Evolutionary conservation across 345 rosid species (phyloP).

Genomic region (Aquilaria malaccensis): DNA sequence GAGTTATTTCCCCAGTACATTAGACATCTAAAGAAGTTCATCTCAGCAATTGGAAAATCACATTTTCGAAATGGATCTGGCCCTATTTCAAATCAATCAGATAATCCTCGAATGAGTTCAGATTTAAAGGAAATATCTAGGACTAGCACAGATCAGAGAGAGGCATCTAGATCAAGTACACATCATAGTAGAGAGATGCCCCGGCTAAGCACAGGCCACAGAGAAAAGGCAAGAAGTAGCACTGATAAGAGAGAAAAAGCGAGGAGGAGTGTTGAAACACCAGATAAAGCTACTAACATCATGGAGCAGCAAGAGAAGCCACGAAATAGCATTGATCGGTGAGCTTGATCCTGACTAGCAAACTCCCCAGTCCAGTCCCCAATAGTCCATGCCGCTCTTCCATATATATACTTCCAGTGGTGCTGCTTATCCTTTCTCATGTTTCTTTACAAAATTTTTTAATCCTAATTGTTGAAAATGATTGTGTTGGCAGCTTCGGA

Average conservation of each 20-base stretch:
- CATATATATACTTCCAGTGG: background rate
- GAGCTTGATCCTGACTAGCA: conserved; percentile 11
- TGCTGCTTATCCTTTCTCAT: background rate
- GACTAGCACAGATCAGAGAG: conserved; percentile 40
- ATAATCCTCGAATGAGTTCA: conserved; percentile 46
- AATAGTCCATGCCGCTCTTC: background rate
- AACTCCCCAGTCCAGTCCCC: background rate
- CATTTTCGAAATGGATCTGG: conserved; percentile 25
- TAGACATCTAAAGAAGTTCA: conserved; percentile 82
- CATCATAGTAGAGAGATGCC: conserved; percentile 58
- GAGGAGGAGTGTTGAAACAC: conserved; percentile 35
- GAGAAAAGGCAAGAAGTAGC: conserved; percentile 54
- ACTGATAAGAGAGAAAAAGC: conserved; percentile 47
- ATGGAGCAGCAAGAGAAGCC: conserved; percentile 52
- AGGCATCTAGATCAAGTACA: conserved; percentile 37
- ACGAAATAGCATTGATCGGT: conserved; percentile 85
- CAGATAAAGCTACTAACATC: conserved; percentile 31
- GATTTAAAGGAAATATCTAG: conserved; percentile 55
- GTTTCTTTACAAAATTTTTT: background rate
- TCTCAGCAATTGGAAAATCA: conserved; percentile 61
- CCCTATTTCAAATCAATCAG: conserved; percentile 32
- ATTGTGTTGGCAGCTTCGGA: conserved; percentile 58
- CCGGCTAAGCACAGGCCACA: conserved; percentile 31
- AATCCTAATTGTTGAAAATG: conserved; percentile 9
- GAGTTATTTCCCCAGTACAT: conserved; percentile 82